Percentiles rank a stretch among this genome's conserved stretches.
phyloP scores from a whole-genome alignment of 495 filamentous ascomycete species.

The Penicillium ucsense region DNA sequence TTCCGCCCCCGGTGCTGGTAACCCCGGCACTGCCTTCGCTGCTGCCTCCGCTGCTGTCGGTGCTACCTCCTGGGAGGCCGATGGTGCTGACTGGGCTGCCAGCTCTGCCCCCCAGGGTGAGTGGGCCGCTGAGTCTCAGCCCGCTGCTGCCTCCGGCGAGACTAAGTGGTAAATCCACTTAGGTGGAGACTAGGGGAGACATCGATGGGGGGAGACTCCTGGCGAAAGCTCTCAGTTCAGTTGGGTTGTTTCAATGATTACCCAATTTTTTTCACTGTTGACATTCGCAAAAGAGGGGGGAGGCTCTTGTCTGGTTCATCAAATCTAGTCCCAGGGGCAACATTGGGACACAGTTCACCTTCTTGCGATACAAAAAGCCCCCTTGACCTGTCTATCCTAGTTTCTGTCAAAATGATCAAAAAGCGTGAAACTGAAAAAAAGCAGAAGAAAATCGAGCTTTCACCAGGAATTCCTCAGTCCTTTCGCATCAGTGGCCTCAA shows the following conservation, averaged over 20 bases:
- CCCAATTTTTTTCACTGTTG: background rate
- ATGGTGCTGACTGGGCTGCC: slow-evolving; percentile 65
- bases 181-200: slow-evolving; percentile 21
- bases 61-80: slow-evolving; percentile 70
- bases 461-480: slow-evolving; percentile 22
- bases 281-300: slow-evolving; percentile 7
- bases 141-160: slow-evolving; percentile 29
- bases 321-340: slow-evolving; percentile 16
- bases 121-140: slow-evolving; percentile 56
- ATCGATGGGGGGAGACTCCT: slow-evolving; percentile 22
- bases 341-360: slow-evolving; percentile 14
- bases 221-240: slow-evolving; percentile 5
- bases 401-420: slow-evolving; percentile 29
- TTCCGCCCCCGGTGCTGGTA: slow-evolving; percentile 51
- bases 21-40: slow-evolving; percentile 50
- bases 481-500: slow-evolving; percentile 21
- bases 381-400: slow-evolving; percentile 42
- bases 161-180: slow-evolving; percentile 54
- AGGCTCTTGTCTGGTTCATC: slow-evolving; percentile 21
- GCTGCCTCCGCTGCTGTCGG: slow-evolving; percentile 52
- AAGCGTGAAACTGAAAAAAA: slow-evolving; percentile 31
- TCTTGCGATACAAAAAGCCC: slow-evolving; percentile 13
- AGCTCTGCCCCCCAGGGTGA: slow-evolving; percentile 48
- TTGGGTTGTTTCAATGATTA: slow-evolving; percentile 18
- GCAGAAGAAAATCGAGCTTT: slow-evolving; percentile 30